Evolutionary conservation across 805 yeast species (phyloP).

Genomic region (Ogataea sp.): DNA sequence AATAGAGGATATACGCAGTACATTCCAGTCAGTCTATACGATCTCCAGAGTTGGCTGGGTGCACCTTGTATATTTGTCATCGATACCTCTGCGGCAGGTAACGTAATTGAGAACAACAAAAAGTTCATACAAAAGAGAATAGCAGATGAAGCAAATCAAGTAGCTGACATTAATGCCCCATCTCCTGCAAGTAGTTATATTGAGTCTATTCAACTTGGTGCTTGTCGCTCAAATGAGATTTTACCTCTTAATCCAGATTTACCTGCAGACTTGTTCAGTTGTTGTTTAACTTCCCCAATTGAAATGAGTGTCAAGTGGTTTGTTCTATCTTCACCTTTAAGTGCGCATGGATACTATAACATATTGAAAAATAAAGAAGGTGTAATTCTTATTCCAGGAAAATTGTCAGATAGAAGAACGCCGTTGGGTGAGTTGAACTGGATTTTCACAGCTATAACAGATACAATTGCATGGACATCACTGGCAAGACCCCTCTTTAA

Average conservation of each 20-base stretch:
- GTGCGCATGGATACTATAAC: constrained; percentile 39
- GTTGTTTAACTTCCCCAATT: constrained; percentile 92
- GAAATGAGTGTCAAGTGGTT: constrained; percentile 92
- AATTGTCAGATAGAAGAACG: constrained; percentile 84
- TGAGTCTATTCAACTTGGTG: constrained; percentile 90
- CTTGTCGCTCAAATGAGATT: constrained; percentile 79
- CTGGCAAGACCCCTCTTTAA: constrained; percentile 84
- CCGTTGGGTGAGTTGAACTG: constrained; percentile 94
- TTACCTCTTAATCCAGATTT: constrained; percentile 89
- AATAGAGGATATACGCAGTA: constrained; percentile 96
- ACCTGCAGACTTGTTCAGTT: constrained; percentile 94
- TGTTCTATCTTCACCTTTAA: constrained; percentile 71
- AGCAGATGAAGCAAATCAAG: constrained; percentile 70
- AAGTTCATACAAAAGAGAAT: constrained; percentile 85
- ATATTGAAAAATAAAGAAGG: constrained; percentile 41
- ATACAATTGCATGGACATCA: constrained; percentile 96
- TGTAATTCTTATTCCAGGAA: constrained; percentile 75
- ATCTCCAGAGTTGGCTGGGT: constrained; percentile 93
- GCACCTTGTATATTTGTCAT: constrained; percentile 95
- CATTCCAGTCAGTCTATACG: constrained; percentile 92
- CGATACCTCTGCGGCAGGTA: constrained; percentile 93
- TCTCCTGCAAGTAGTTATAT: constrained; percentile 63
- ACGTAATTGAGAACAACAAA: constrained; percentile 82
- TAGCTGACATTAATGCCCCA: constrained; percentile 40
- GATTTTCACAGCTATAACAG: constrained; percentile 97